phyloP scores from a whole-genome alignment of 2,329 filamentous ascomycete genomes.

The Dothistroma septosporum region DNA sequence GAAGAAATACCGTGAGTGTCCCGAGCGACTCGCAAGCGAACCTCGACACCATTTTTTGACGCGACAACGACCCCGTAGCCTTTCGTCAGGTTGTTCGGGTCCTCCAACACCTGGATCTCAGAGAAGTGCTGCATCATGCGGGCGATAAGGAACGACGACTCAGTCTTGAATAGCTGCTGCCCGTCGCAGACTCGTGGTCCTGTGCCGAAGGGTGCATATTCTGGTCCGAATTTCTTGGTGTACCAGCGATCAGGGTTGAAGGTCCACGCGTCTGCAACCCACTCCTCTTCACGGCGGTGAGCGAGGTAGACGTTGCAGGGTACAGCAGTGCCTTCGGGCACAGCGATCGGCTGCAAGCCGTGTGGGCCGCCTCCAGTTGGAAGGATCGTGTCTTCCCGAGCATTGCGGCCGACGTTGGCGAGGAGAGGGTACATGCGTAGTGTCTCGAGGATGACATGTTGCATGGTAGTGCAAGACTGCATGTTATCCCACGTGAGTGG shows the following conservation, averaged over 20 bases:
- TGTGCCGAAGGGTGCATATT: constrained; percentile 23
- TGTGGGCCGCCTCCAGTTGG: constrained; percentile 43
- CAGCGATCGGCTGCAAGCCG: constrained; percentile 40
- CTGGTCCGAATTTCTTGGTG: constrained; percentile 19
- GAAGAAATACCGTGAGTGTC: not conserved
- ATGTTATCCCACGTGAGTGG: constrained; percentile 23
- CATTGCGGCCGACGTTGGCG: constrained; percentile 44
- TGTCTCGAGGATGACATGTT: constrained; percentile 36
- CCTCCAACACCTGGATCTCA: constrained; percentile 15
- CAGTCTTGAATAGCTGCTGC: constrained; percentile 17
- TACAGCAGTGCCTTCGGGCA: constrained; percentile 39
- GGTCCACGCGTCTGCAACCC: constrained; percentile 44
- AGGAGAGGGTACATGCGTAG: constrained; percentile 46
- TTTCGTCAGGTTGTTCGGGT: constrained; percentile 20
- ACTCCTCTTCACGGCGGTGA: constrained; percentile 47
- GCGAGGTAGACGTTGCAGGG: constrained; percentile 46
- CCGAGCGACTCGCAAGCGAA: constrained; percentile 14
- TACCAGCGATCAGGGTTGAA: constrained; percentile 39
- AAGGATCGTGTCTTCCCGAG: constrained; percentile 44
- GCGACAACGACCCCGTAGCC: constrained; percentile 22
- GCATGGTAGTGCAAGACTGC: constrained; percentile 40
- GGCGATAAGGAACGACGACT: constrained; percentile 20
- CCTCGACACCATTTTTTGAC: constrained; percentile 23
- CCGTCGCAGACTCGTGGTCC: constrained; percentile 24
- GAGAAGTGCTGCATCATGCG: constrained; percentile 19